Base-by-base conservation (phyloP, 768 basidiomycete species). In the Saitozyma sp. region DNA sequence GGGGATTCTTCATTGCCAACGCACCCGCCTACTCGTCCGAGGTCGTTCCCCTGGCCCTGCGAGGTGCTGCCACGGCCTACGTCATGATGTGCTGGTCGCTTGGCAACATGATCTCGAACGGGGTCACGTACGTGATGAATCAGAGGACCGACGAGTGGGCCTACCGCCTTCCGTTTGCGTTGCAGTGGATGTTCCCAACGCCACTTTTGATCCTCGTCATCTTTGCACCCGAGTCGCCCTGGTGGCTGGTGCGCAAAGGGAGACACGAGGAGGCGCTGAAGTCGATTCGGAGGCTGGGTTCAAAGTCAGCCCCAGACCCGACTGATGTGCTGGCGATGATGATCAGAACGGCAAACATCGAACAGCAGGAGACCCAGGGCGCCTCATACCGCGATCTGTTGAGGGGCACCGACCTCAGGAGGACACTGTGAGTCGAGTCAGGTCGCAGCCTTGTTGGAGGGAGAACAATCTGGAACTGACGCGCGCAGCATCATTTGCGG, bases 11-110 rank as follows among this genome's bases (percentile, higher is more conserved):
- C 61, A 69, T 74, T 56, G 69, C 74, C 61, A 73, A 65, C 62
- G 63, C 71, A 10, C 73, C 70, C 8, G 70, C 74, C 2, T 76
- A 76, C 64, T 73, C 69, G 52, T 59, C 56, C 59, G 78, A 79
- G 57, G 74, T 79, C 54, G 69, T 70, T 17, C 78, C 78, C 8
- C 56, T 79, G 49, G 56, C 67, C 48, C 67, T 79, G 8, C 70
- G 78, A 55, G 74, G 66, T 1, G 68, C 72, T 6, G 71, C 78
- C 5, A 77, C 74, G n/a, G 71, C 71, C 49, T 63, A 73, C 37
- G 52, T 75, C n/a, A 74, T 77, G 58, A 63, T 74, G 56, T 78
- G 71, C 64, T 78, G 77, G 77, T 70, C 74, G 16, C 63, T 78
- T 56, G 78, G 78, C 8, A 68, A 66, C 64, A 68, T 79, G 54